Evolutionary conservation across 495 filamentous ascomycete species (phyloP).

Genomic region (Aspergillus bridgeri): DNA sequence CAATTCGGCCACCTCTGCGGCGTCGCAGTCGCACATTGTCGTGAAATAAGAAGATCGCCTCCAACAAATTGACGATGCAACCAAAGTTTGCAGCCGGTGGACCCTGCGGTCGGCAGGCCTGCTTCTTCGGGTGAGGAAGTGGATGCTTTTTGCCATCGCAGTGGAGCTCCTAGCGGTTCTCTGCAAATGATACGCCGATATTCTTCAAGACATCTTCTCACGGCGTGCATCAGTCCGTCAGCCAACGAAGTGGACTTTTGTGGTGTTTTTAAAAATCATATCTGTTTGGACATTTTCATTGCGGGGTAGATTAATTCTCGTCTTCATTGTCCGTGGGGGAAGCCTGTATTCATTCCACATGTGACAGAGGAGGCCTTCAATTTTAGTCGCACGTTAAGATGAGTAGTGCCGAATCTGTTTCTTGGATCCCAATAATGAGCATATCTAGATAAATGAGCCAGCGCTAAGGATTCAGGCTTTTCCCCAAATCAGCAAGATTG

Average conservation of each 20-base stretch:
- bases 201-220: neutral
- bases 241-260: neutral
- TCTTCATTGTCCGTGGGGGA: neutral
- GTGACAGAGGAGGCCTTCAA: neutral
- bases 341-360: neutral
- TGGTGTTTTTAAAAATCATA: neutral
- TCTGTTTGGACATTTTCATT: neutral
- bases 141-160: conserved; percentile 6
- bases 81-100: conserved; percentile 4
- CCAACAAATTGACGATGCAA: neutral
- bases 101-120: conserved; percentile 11
- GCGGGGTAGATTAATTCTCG: neutral
- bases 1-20: neutral
- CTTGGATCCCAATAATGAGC: too few relatives aligned
- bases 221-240: neutral
- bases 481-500: neutral
- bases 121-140: conserved; percentile 11
- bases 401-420: too few relatives aligned
- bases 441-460: neutral
- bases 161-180: conserved; percentile 1
- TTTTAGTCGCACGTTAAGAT: neutral
- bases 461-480: neutral
- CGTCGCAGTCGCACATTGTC: neutral
- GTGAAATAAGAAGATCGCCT: neutral
- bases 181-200: conserved; percentile 1